These are phyloP conservation scores for Pythium guiyangense DNA, from an alignment of 352 stramenopile species.

Conservation along the genomic window DNA sequence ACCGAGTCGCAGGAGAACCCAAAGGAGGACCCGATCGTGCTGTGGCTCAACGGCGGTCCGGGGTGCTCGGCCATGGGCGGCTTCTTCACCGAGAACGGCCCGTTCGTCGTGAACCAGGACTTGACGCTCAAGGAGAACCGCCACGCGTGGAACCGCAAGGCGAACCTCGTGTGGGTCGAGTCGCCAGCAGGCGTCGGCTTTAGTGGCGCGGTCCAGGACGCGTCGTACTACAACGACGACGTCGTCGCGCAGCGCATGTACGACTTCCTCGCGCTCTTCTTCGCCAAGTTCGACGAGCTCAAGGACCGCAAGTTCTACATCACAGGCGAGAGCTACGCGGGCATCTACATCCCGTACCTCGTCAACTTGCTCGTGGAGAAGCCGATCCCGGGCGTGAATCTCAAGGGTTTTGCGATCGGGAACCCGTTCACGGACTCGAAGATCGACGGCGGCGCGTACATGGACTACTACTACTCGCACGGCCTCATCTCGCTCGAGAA, in stretches of 20 bases:
- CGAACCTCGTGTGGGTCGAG: conserved; percentile 78
- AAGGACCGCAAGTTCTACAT: conserved; percentile 77
- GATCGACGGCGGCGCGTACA: conserved; percentile 64
- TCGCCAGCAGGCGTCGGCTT: conserved; percentile 73
- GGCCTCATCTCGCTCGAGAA: conserved; percentile 76
- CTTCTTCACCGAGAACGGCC: conserved; percentile 70
- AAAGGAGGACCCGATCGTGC: conserved; percentile 58
- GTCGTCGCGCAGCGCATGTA: conserved; percentile 70
- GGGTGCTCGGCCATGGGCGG: conserved; percentile 74
- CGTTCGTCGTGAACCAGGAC: conserved; percentile 59
- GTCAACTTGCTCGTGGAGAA: conserved; percentile 67
- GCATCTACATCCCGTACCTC: conserved; percentile 89
- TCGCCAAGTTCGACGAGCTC: conserved; percentile 67
- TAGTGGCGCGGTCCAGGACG: conserved; percentile 46
- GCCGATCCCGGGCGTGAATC: conserved; percentile 58
- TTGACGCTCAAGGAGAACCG: conserved; percentile 56
- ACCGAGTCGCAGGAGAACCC: conserved; percentile 58
- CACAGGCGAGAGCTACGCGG: conserved; percentile 80
- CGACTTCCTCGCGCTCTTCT: conserved; percentile 71
- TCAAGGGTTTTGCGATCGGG: conserved; percentile 74
- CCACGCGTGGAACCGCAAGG: conserved; percentile 77
- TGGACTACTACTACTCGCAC: conserved; percentile 87
- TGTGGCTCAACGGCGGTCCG: conserved; percentile 80
- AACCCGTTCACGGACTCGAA: conserved; percentile 66
- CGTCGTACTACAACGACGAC: conserved; percentile 81